Conservation (phyloP, 139 green algal species). For the Asterochloris sp. region DNA sequence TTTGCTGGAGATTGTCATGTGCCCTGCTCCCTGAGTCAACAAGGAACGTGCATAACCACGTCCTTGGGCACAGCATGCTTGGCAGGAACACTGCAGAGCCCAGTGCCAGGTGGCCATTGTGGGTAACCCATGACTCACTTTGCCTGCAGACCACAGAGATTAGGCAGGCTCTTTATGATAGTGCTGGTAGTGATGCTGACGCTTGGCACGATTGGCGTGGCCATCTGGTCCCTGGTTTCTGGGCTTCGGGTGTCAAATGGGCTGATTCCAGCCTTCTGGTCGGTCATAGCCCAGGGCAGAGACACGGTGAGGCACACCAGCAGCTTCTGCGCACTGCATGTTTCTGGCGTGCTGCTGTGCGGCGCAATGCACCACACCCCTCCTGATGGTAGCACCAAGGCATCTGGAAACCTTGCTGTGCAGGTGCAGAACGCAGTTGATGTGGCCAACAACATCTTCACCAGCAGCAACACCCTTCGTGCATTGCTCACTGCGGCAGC, state of each 20-base stretch:
- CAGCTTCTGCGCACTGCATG: background rate
- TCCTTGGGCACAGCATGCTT: background rate
- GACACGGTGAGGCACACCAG: background rate
- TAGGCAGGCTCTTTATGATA: background rate
- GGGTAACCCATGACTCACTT: background rate
- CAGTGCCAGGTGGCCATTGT: background rate
- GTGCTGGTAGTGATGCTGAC: background rate
- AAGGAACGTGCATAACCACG: background rate
- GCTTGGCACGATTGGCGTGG: conserved; percentile 1
- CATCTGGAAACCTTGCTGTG: no score
- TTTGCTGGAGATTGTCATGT: background rate
- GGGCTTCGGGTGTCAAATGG: background rate
- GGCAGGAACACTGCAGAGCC: background rate
- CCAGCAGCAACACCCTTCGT: background rate
- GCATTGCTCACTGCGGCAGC: background rate
- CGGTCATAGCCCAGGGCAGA: background rate
- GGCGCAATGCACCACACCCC: background rate
- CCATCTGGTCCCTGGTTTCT: background rate
- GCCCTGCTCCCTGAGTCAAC: background rate
- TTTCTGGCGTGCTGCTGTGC: background rate
- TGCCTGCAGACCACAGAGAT: background rate
- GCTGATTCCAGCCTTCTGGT: background rate
- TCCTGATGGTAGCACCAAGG: background rate
- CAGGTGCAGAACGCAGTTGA: conserved; percentile 3
- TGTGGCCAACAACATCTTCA: background rate